Evolutionary conservation across 208 protist genomes (phyloP), one percentile per base, ranked within the genome.

Genomic region (Crithidia mellificae): DNA sequence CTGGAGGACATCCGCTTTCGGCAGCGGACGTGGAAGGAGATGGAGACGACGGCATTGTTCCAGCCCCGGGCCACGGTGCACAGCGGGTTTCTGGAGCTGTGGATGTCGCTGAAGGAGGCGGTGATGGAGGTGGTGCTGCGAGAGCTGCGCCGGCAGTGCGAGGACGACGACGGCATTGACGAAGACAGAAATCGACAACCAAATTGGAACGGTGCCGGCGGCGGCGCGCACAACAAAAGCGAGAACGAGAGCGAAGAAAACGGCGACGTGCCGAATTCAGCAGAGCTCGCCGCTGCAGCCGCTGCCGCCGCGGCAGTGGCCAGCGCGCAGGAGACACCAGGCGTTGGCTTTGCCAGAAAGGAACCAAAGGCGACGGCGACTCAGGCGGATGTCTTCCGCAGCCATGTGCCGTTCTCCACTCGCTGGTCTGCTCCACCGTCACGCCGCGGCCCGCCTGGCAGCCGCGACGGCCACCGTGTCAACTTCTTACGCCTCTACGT

Each of bases 61-160:
- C 56, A 64, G n/a, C 29, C 63, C 0, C 56, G 80, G 12, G 80
- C 91, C 0, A 71, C 58, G 22, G 86, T 93, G 25, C 91, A 96
- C 77, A 82, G 78, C 43, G 91, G 91, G 14, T 94, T 96, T 57
- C 70, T 93, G 30, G 84, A 84, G 29, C 75, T 88, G 46, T 96
- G 91, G 91, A 79, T 86, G 70, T 73, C 71, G 34, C 64, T 96
- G 36, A 90, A 93, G 53, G 74, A 77, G 66, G 39, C 44, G 0
- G 86, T 94, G 49, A 59, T 96, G 19, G 56, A 57, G 7, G 81
- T 76, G n/a, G 65, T 93, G 32, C 59, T 79, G n/a, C 53, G 5
- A 22, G 80, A 85, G 54, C 70, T 93, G 38, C 72, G 69, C 17
- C 41, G 22, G 6, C 41, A 49, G 15, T n/a, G 15, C 50, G 61